Evolutionary conservation across 2,329 filamentous ascomycete genomes (phyloP).

Genomic region (Calycina herbarum): DNA sequence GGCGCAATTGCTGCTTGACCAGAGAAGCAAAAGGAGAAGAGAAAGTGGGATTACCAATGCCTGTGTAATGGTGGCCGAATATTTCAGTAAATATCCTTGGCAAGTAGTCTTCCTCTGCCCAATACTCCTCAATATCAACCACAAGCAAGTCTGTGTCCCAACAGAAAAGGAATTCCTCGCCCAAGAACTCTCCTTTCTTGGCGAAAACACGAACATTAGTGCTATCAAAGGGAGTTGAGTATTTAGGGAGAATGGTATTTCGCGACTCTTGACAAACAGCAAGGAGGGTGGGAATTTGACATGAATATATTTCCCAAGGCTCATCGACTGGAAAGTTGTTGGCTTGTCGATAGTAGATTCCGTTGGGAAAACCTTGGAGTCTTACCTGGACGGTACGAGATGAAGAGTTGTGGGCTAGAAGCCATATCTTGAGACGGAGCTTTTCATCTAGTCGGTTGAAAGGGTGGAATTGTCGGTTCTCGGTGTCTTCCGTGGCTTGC

Average conservation of each 20-base stretch:
- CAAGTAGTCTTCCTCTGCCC: neutral
- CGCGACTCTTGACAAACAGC: neutral
- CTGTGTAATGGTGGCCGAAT: neutral
- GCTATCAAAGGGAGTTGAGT: neutral
- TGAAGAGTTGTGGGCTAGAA: neutral
- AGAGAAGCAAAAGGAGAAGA: neutral
- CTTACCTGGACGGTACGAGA: neutral
- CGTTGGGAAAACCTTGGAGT: neutral
- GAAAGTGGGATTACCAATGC: neutral
- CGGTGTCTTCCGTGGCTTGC: neutral
- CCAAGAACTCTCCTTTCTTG: neutral
- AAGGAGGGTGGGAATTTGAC: neutral
- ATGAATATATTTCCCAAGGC: neutral
- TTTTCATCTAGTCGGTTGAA: neutral
- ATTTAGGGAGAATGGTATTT: neutral
- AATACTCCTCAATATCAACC: neutral
- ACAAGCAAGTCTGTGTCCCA: neutral
- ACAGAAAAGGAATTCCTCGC: neutral
- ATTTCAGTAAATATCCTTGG: neutral
- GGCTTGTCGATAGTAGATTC: neutral
- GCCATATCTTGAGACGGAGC: conserved; percentile 4
- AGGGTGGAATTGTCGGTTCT: neutral
- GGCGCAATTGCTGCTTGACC: neutral
- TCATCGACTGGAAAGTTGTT: neutral
- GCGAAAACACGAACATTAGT: neutral